Conservation (phyloP, 306 rosid genomes). For the Adenanthera pavonina region DNA sequence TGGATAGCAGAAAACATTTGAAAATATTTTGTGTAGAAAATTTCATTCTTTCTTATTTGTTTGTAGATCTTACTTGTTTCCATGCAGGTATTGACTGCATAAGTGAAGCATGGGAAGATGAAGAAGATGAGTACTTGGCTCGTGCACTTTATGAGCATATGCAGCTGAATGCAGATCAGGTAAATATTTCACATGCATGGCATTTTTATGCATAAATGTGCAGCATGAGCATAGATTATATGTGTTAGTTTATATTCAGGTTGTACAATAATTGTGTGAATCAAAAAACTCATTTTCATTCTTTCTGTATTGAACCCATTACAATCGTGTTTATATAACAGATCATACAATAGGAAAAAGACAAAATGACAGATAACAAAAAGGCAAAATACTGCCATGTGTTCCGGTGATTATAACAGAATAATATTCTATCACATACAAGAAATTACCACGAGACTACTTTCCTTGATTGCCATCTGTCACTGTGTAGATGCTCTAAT, state of each 20-base stretch:
- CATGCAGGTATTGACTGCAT: slow-evolving; percentile 51
- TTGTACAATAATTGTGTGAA: not conserved
- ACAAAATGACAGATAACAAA: too few relatives aligned
- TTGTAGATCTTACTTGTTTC: slow-evolving; percentile 39
- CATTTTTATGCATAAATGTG: not conserved
- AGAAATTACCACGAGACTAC: too few relatives aligned
- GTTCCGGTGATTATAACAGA: too few relatives aligned
- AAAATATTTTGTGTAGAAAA: not conserved
- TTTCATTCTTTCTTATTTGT: not conserved
- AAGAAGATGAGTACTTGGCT: slow-evolving; percentile 81
- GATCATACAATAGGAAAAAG: too few relatives aligned
- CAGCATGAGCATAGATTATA: not conserved
- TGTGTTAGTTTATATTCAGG: not conserved
- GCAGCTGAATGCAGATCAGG: slow-evolving; percentile 74
- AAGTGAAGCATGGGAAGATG: slow-evolving; percentile 74
- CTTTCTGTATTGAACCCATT: too few relatives aligned
- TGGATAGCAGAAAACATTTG: not conserved
- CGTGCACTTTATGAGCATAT: slow-evolving; percentile 74
- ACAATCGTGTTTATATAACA: too few relatives aligned
- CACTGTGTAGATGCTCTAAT: too few relatives aligned
- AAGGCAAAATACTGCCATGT: too few relatives aligned
- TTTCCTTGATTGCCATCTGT: too few relatives aligned
- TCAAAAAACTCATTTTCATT: too few relatives aligned
- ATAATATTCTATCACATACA: too few relatives aligned
- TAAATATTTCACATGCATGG: slow-evolving; percentile 33